Evolutionary conservation across 257 asterid genomes (phyloP).

Genomic region (Anisodus tanguticus): DNA sequence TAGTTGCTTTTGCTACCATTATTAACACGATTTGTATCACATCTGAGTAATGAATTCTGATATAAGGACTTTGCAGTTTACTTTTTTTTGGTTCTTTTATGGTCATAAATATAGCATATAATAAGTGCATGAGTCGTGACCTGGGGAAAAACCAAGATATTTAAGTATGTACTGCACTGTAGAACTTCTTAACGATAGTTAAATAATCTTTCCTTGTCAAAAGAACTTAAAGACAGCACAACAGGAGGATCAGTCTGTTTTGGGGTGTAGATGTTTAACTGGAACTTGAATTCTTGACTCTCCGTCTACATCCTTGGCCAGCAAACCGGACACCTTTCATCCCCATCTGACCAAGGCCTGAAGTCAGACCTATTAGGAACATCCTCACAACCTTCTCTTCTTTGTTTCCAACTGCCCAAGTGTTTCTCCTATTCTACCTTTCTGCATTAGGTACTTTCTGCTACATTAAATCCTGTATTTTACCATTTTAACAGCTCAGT

Average conservation of each 20-base stretch:
- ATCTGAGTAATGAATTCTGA: neutral
- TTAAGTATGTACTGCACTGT: neutral
- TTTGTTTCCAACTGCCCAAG: constrained; percentile 4
- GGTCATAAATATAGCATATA: neutral
- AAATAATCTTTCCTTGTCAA: neutral
- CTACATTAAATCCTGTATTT: constrained; percentile 10
- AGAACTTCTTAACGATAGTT: neutral
- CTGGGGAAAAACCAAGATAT: neutral
- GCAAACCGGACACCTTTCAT: neutral
- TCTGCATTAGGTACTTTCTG: constrained; percentile 5
- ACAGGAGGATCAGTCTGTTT: constrained; percentile 20
- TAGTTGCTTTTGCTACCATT: constrained; percentile 4
- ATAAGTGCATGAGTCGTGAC: neutral
- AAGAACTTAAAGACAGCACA: constrained; percentile 2
- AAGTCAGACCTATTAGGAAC: constrained; percentile 14
- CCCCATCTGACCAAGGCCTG: constrained; percentile 11
- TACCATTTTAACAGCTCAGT: neutral
- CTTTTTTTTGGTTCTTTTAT: neutral
- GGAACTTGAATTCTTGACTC: constrained; percentile 15
- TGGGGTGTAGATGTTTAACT: neutral
- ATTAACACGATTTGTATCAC: neutral
- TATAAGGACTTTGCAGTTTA: neutral
- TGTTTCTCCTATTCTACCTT: constrained; percentile 19
- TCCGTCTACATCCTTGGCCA: neutral
- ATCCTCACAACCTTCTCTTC: constrained; percentile 16